These are phyloP conservation scores for Phytophthora litchii DNA, from an alignment of 352 stramenopile species.

Conservation along the genomic window DNA sequence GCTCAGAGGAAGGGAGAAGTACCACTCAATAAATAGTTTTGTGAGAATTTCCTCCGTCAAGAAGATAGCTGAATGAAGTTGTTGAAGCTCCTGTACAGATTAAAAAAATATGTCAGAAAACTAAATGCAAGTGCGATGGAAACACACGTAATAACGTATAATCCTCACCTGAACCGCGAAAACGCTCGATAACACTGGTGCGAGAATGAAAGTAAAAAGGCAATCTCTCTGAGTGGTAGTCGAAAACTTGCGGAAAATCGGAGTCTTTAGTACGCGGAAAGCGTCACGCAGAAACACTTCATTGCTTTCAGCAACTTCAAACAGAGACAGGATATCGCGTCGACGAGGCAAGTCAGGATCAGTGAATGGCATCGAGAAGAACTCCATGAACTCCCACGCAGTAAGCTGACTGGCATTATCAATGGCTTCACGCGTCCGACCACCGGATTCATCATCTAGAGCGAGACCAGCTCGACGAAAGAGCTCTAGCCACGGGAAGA, in stretches of 20 bases:
- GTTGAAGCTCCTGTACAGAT: slow-evolving; percentile 59
- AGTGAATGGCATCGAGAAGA: slow-evolving; percentile 81
- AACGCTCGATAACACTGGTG: slow-evolving; percentile 76
- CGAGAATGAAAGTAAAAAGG: slow-evolving; percentile 69
- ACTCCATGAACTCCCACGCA: slow-evolving; percentile 79
- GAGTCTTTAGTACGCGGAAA: slow-evolving; percentile 49
- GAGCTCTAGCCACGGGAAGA: slow-evolving; percentile 74
- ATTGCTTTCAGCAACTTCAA: slow-evolving; percentile 59
- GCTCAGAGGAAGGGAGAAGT: slow-evolving; percentile 72
- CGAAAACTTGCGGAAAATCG: slow-evolving; percentile 57
- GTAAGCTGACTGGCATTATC: slow-evolving; percentile 52
- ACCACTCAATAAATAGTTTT: slow-evolving; percentile 82
- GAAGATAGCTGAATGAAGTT: slow-evolving; percentile 66
- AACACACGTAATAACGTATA: background rate
- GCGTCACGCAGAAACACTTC: slow-evolving; percentile 62
- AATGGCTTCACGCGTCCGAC: slow-evolving; percentile 40
- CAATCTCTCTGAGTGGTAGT: slow-evolving; percentile 39
- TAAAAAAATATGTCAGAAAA: slow-evolving; percentile 15
- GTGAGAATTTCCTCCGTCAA: slow-evolving; percentile 55
- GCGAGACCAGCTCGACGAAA: slow-evolving; percentile 63
- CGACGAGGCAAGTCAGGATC: slow-evolving; percentile 61
- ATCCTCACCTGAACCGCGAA: slow-evolving; percentile 76
- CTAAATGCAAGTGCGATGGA: background rate
- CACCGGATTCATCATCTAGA: slow-evolving; percentile 60
- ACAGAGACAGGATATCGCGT: slow-evolving; percentile 67